phyloP scores from a whole-genome alignment of 2,329 filamentous ascomycete species.

The Trichoderma endophyticum region DNA sequence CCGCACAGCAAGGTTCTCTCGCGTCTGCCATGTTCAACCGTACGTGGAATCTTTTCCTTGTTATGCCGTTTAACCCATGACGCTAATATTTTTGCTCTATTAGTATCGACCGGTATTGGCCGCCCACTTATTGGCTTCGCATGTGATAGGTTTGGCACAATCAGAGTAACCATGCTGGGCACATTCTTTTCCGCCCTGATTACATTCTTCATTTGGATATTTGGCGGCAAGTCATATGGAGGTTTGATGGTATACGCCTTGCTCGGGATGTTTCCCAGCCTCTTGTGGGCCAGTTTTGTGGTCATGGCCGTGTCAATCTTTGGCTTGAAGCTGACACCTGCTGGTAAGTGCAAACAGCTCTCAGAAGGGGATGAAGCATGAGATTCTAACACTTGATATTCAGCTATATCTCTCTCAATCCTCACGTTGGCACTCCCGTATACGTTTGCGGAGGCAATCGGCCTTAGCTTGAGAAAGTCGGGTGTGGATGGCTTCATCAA shows the following conservation, averaged over 20 bases:
- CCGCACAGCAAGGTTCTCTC: conserved; percentile 63
- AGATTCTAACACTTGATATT: not conserved
- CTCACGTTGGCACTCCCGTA: not conserved
- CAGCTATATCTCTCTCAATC: conserved; percentile 3
- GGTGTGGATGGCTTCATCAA: not conserved
- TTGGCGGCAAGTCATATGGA: not conserved
- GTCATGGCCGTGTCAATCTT: not conserved
- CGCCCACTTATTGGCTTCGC: conserved; percentile 1
- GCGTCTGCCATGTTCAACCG: conserved; percentile 69
- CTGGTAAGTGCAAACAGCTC: not conserved
- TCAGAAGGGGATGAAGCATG: not conserved
- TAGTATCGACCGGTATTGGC: conserved; percentile 7
- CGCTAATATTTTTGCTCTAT: not conserved
- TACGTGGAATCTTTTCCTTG: not conserved
- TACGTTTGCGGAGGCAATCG: conserved; percentile 12
- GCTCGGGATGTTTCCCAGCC: conserved; percentile 1
- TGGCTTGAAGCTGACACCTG: not conserved
- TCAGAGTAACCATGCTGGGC: not conserved
- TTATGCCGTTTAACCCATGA: not conserved
- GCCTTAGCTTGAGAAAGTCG: not conserved
- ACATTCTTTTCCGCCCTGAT: not conserved
- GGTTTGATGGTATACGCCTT: not conserved
- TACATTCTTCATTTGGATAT: conserved; percentile 10
- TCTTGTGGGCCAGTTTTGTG: not conserved
- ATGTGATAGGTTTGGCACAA: not conserved